A percentile compares a stretch with the other conserved stretches of the same genome.
These are phyloP conservation scores for Neophaeococcomyces aloes DNA, from an alignment of 2,329 filamentous ascomycete genomes.

Conservation along the genomic window DNA sequence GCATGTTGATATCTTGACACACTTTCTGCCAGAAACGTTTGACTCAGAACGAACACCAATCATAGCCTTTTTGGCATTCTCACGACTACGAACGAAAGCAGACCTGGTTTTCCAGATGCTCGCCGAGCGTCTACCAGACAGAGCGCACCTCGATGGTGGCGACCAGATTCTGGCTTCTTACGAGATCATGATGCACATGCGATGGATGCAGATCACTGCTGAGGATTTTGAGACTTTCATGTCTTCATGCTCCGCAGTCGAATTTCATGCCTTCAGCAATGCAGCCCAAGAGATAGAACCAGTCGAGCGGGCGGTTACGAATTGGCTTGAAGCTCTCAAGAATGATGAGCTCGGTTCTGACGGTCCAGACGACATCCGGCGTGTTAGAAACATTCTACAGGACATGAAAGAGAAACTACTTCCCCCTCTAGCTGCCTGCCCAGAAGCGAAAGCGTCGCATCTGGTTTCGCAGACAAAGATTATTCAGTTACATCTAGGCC, in stretches of 20 bases:
- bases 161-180: conserved; percentile 63
- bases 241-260: conserved; percentile 62
- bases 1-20: conserved; percentile 76
- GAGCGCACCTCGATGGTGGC: conserved; percentile 57
- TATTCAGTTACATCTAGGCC: conserved; percentile 63
- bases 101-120: conserved; percentile 66
- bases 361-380: conserved; percentile 67
- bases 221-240: conserved; percentile 49
- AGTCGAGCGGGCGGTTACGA: conserved; percentile 78
- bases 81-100: conserved; percentile 79
- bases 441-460: neutral
- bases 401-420: conserved; percentile 69
- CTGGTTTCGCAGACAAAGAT: conserved; percentile 57
- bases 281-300: conserved; percentile 81
- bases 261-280: conserved; percentile 68
- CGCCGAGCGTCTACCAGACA: conserved; percentile 62
- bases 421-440: neutral
- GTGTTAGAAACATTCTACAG: conserved; percentile 75
- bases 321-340: conserved; percentile 74
- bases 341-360: conserved; percentile 77
- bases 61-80: conserved; percentile 79
- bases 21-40: conserved; percentile 80
- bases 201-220: conserved; percentile 73
- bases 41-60: conserved; percentile 73
- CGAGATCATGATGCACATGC: conserved; percentile 73